phyloP scores from a whole-genome alignment of 768 basidiomycete genomes.

The Mycena capillaripes region DNA sequence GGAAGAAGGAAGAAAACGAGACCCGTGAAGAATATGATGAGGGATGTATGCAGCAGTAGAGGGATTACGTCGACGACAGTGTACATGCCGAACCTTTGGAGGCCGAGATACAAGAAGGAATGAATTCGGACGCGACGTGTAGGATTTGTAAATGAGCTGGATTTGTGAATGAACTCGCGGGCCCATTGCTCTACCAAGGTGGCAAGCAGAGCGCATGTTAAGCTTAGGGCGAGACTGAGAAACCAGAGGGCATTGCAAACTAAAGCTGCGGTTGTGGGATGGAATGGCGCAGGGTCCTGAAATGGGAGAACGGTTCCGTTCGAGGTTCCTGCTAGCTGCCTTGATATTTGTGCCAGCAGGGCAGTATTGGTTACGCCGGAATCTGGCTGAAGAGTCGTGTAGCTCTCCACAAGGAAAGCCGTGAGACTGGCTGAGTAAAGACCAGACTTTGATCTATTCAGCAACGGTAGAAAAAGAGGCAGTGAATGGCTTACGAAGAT shows the following conservation, averaged over 20 bases:
- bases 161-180: slow-evolving; percentile 6
- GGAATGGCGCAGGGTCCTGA: not conserved
- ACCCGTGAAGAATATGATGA: slow-evolving; percentile 14
- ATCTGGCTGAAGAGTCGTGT: slow-evolving; percentile 7
- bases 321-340: not conserved
- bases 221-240: slow-evolving; percentile 12
- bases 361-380: not conserved
- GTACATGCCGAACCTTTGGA: slow-evolving; percentile 14
- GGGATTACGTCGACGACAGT: slow-evolving; percentile 17
- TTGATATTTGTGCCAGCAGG: not conserved
- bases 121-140: slow-evolving; percentile 3
- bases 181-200: slow-evolving; percentile 26
- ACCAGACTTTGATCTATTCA: not conserved
- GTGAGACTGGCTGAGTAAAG: slow-evolving; percentile 21
- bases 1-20: slow-evolving; percentile 12
- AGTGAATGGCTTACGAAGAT: slow-evolving; percentile 2
- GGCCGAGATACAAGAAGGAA: slow-evolving; percentile 10
- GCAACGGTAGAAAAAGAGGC: not conserved
- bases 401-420: slow-evolving; percentile 21
- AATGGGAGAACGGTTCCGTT: not conserved
- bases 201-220: slow-evolving; percentile 11
- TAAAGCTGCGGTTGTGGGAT: not conserved
- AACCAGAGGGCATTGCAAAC: slow-evolving; percentile 12
- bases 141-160: not conserved
- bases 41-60: slow-evolving; percentile 11